phyloP scores from a whole-genome alignment of 2,329 filamentous ascomycete genomes.

The Calonectria hawksworthii region DNA sequence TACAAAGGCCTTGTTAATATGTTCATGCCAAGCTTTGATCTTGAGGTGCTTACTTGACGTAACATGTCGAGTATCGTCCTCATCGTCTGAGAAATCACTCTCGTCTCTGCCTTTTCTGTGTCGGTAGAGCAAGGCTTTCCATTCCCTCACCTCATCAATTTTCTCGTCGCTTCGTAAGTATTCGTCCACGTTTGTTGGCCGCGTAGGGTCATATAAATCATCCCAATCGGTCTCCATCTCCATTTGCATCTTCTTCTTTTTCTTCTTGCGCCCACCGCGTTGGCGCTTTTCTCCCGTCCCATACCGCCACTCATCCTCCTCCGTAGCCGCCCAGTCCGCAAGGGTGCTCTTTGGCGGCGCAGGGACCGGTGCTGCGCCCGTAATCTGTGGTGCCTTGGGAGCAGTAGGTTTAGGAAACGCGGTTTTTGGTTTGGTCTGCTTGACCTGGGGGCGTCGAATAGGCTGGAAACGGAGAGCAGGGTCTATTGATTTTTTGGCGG shows the following conservation, averaged over 20 bases:
- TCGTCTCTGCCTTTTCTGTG: slow-evolving; percentile 67
- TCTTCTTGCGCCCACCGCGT: slow-evolving; percentile 84
- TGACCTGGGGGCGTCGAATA: slow-evolving; percentile 80
- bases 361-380: slow-evolving; percentile 50
- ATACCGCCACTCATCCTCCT: slow-evolving; percentile 87
- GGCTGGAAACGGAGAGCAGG: slow-evolving; percentile 86
- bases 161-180: slow-evolving; percentile 89
- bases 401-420: slow-evolving; percentile 63
- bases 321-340: slow-evolving; percentile 83
- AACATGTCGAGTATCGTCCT: slow-evolving; percentile 45
- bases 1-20: slow-evolving; percentile 35
- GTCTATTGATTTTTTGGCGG: slow-evolving; percentile 72
- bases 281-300: slow-evolving; percentile 74
- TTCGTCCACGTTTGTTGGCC: slow-evolving; percentile 87
- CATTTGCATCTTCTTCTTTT: slow-evolving; percentile 74
- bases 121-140: slow-evolving; percentile 85
- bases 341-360: slow-evolving; percentile 74
- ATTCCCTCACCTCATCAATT: slow-evolving; percentile 83
- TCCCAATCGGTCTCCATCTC: slow-evolving; percentile 84
- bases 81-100: slow-evolving; percentile 56
- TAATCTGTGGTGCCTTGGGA: slow-evolving; percentile 50
- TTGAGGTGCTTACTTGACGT: slow-evolving; percentile 51
- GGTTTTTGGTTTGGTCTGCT: slow-evolving; percentile 71
- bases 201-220: slow-evolving; percentile 87
- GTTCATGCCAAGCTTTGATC: background rate